phyloP scores from a whole-genome alignment of 768 basidiomycete species.

The Kwoniella sp. region DNA sequence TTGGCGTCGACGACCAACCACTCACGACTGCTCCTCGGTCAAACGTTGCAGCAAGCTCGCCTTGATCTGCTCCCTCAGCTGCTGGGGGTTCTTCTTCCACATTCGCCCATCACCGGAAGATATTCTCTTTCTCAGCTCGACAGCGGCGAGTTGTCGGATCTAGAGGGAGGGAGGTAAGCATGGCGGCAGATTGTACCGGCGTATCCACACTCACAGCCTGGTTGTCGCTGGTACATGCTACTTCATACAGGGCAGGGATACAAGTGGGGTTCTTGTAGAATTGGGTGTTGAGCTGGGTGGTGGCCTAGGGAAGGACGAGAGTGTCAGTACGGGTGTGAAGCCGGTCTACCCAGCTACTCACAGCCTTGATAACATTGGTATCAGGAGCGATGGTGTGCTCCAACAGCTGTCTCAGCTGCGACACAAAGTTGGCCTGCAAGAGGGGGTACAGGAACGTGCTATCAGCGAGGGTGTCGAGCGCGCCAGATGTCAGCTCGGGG shows the following conservation, averaged over 20 bases:
- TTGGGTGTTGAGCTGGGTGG: slow-evolving; percentile 80
- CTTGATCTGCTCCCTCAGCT: slow-evolving; percentile 78
- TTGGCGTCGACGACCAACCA: slow-evolving; percentile 2
- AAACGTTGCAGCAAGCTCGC: slow-evolving; percentile 71
- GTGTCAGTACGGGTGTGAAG: background rate
- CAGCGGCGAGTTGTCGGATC: slow-evolving; percentile 95
- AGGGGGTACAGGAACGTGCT: background rate
- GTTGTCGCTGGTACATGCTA: slow-evolving; percentile 80
- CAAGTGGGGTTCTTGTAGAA: slow-evolving; percentile 88
- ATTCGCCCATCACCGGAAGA: slow-evolving; percentile 70
- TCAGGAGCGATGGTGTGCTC: slow-evolving; percentile 81
- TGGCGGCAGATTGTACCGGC: background rate
- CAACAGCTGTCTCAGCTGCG: slow-evolving; percentile 78
- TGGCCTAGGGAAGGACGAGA: slow-evolving; percentile 60
- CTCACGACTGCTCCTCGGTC: slow-evolving; percentile 72
- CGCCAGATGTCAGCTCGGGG: background rate
- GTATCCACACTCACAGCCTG: slow-evolving; percentile 62
- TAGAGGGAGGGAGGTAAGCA: slow-evolving; percentile 46
- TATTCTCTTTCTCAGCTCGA: slow-evolving; percentile 92
- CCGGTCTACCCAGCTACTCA: slow-evolving; percentile 52
- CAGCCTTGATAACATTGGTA: slow-evolving; percentile 81
- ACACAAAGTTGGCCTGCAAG: slow-evolving; percentile 58
- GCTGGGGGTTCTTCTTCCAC: slow-evolving; percentile 69
- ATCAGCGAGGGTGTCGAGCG: background rate
- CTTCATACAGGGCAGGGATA: slow-evolving; percentile 82